Evolutionary conservation across 2,329 filamentous ascomycete species (phyloP).

Genomic region (Pseudocercospora vitis): DNA sequence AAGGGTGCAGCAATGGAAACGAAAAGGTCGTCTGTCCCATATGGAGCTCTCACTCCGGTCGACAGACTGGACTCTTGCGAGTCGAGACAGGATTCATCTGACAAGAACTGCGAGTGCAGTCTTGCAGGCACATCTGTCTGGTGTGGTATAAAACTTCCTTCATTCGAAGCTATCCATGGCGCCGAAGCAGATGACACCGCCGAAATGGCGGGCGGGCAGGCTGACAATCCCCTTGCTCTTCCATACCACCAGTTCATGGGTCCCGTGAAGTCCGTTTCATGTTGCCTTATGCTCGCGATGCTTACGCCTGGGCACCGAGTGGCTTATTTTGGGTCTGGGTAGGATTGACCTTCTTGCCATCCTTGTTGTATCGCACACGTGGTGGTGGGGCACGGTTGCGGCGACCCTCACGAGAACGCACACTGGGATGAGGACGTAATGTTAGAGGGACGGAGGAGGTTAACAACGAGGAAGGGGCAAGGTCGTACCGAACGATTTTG

Average conservation of each 20-base stretch:
- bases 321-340: conserved; percentile 71
- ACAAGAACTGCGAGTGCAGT: background rate
- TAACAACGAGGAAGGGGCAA: background rate
- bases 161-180: conserved; percentile 30
- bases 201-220: no score
- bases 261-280: conserved; percentile 9
- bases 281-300: conserved; percentile 9
- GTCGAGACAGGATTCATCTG: conserved; percentile 9
- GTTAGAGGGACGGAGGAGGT: conserved; percentile 15
- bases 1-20: no score
- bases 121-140: conserved; percentile 10
- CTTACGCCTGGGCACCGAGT: conserved; percentile 35
- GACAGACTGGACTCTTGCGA: conserved; percentile 7
- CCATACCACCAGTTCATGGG: conserved; percentile 4
- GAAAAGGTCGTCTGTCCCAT: conserved; percentile 8
- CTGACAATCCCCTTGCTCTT: conserved; percentile 6
- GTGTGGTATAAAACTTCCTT: conserved; percentile 19
- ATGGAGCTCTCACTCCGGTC: conserved; percentile 6
- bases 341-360: conserved; percentile 98
- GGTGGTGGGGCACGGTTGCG: conserved; percentile 98
- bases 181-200: no score
- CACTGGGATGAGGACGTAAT: conserved; percentile 63
- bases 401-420: conserved; percentile 93
- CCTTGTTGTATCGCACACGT: conserved; percentile 99
- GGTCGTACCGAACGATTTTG: conserved; percentile 99